phyloP scores from a whole-genome alignment of 1,139 yeast species.

The Blastobotrys elegans region DNA sequence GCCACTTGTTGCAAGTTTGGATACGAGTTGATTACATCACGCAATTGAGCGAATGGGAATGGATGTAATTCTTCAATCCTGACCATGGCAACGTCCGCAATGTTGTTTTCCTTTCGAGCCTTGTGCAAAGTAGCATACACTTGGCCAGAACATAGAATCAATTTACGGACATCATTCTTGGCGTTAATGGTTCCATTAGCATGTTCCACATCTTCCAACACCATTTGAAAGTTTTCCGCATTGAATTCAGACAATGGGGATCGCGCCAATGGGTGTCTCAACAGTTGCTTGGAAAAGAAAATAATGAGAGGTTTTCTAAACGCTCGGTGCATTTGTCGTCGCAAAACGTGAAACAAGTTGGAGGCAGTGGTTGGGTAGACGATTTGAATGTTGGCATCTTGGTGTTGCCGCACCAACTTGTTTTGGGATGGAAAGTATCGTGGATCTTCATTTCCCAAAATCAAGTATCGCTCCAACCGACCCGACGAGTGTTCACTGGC shows the following conservation, averaged over 20 bases:
- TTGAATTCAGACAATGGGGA: conserved; percentile 75
- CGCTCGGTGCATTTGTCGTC: conserved; percentile 98
- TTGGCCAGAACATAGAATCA: conserved; percentile 82
- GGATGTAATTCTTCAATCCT: conserved; percentile 92
- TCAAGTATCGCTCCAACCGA: conserved; percentile 91
- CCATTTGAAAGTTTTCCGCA: conserved; percentile 85
- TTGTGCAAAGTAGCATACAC: conserved; percentile 85
- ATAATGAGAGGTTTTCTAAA: conserved; percentile 88
- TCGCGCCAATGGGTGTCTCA: conserved; percentile 96
- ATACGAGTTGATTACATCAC: conserved; percentile 71
- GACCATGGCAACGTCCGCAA: conserved; percentile 76
- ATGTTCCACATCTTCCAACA: conserved; percentile 80
- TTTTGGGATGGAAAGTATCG: conserved; percentile 83
- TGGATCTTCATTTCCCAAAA: conserved; percentile 89
- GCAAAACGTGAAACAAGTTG: conserved; percentile 85
- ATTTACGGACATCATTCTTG: conserved; percentile 77
- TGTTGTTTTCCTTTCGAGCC: conserved; percentile 69
- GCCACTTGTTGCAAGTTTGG: conserved; percentile 79
- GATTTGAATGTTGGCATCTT: conserved; percentile 94
- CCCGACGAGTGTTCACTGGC: conserved; percentile 99
- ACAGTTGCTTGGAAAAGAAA: conserved; percentile 84
- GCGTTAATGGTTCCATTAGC: conserved; percentile 59
- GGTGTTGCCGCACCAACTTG: conserved; percentile 90
- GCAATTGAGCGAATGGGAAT: conserved; percentile 91
- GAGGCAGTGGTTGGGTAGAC: conserved; percentile 97